Percentiles rank a stretch among this genome's conserved stretches.
These are phyloP conservation scores for Decorospora gaudefroyi DNA, from an alignment of 2,329 filamentous ascomycete genomes.

Conservation along the genomic window DNA sequence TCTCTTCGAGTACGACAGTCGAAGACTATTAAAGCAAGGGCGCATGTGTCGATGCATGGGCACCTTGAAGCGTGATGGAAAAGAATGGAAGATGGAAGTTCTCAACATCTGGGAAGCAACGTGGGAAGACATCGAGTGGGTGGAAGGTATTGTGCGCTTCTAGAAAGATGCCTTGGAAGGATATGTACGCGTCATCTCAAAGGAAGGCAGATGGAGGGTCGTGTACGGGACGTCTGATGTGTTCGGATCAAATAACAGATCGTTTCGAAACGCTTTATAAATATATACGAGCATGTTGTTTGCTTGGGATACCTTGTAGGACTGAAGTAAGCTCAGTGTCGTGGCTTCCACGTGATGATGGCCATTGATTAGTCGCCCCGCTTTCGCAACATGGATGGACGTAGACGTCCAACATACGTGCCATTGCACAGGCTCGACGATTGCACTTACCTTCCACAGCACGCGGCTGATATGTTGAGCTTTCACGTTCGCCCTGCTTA, in stretches of 20 bases:
- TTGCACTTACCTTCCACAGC: conserved; percentile 12
- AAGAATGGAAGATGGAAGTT: conserved; percentile 53
- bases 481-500: conserved; percentile 9
- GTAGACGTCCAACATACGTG: conserved; percentile 12
- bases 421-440: conserved; percentile 3
- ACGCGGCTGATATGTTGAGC: conserved; percentile 33
- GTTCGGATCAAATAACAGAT: background rate
- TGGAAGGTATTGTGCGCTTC: conserved; percentile 50
- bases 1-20: conserved; percentile 55
- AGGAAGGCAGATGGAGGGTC: background rate
- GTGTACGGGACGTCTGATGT: conserved; percentile 5
- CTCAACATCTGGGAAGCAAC: conserved; percentile 58
- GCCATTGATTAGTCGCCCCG: conserved; percentile 31
- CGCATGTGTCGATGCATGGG: conserved; percentile 57
- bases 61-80: conserved; percentile 52
- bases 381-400: conserved; percentile 21
- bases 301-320: background rate
- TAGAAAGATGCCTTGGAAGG: conserved; percentile 11
- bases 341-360: conserved; percentile 23
- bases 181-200: background rate
- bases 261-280: background rate
- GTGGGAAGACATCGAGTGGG: conserved; percentile 60
- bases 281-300: background rate
- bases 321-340: conserved; percentile 1
- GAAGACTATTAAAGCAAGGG: conserved; percentile 49